Percentiles rank a stretch among this genome's conserved stretches.
Conservation (phyloP, 2,329 filamentous ascomycete species). For the Pseudogymnoascus sp. region DNA sequence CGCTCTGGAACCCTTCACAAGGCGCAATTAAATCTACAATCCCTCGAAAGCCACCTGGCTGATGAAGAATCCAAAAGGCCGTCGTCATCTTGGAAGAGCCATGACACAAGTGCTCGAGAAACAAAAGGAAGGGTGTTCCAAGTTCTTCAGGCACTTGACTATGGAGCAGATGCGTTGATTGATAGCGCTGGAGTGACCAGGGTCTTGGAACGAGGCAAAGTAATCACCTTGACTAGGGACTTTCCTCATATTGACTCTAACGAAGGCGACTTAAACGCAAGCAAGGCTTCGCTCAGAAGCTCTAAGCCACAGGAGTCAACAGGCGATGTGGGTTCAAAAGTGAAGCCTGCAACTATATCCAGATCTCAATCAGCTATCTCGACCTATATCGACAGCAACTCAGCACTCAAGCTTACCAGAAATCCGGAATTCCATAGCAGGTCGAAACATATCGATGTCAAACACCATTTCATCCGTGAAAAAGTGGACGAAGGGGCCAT, state of each 20-base stretch:
- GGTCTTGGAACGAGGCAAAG: conserved; percentile 71
- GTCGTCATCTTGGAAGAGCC: conserved; percentile 40
- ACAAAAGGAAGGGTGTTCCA: conserved; percentile 58
- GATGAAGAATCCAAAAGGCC: conserved; percentile 34
- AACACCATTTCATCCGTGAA: no score
- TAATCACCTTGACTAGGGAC: conserved; percentile 76
- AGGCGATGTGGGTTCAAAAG: background rate
- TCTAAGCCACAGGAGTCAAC: conserved; percentile 29
- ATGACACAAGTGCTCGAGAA: conserved; percentile 33
- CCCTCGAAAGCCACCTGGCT: conserved; percentile 20
- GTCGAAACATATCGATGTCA: no score
- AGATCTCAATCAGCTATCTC: background rate
- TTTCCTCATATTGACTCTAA: conserved; percentile 54
- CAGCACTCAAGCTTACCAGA: no score
- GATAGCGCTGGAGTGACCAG: conserved; percentile 76
- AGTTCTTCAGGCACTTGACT: conserved; percentile 72
- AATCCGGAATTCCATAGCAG: no score
- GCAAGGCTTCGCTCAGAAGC: conserved; percentile 23
- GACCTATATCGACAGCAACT: no score
- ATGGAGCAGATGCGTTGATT: conserved; percentile 79
- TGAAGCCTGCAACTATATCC: background rate
- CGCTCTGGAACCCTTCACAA: conserved; percentile 25
- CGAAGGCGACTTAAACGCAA: conserved; percentile 22
- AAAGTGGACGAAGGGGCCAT: no score
- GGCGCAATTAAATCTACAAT: conserved; percentile 27